These are phyloP conservation scores for Aspergillus clavatus DNA, from an alignment of 2,329 filamentous ascomycete genomes.

Conservation along the genomic window DNA sequence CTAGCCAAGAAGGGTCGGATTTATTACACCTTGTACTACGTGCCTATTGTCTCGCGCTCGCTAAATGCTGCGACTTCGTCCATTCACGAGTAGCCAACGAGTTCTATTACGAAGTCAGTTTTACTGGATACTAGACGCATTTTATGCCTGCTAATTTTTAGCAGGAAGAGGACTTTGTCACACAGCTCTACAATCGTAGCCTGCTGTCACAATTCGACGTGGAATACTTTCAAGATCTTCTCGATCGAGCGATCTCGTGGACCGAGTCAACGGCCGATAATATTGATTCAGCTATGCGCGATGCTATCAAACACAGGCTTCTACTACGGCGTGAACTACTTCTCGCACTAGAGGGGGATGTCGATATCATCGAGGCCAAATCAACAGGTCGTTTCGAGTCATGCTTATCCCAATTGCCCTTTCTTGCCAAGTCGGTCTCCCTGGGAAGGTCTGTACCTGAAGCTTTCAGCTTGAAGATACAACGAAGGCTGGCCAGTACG, in stretches of 20 bases:
- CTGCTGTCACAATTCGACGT: constrained; percentile 63
- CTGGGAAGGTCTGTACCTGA: constrained; percentile 64
- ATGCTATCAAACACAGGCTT: constrained; percentile 62
- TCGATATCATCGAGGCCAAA: constrained; percentile 27
- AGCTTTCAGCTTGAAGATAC: constrained; percentile 86
- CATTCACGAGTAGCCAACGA: constrained; percentile 73
- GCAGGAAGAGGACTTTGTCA: constrained; percentile 93
- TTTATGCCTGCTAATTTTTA: constrained; percentile 12
- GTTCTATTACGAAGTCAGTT: constrained; percentile 77
- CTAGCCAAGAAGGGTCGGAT: constrained; percentile 30
- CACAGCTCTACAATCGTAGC: constrained; percentile 78
- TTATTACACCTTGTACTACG: constrained; percentile 63
- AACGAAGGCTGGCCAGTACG: constrained; percentile 86
- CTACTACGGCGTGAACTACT: constrained; percentile 55
- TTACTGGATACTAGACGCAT: not conserved
- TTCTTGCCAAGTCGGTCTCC: constrained; percentile 55
- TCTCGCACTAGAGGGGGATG: constrained; percentile 36
- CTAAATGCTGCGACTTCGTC: constrained; percentile 78
- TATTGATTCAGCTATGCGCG: constrained; percentile 35
- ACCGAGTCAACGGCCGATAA: constrained; percentile 38
- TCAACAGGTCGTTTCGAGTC: constrained; percentile 26
- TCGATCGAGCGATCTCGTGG: constrained; percentile 53
- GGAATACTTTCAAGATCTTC: constrained; percentile 50
- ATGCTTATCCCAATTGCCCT: constrained; percentile 45
- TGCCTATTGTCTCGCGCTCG: constrained; percentile 77